These are phyloP conservation scores for Tremella mesenterica DNA, from an alignment of 768 basidiomycete species.

Conservation along the genomic window DNA sequence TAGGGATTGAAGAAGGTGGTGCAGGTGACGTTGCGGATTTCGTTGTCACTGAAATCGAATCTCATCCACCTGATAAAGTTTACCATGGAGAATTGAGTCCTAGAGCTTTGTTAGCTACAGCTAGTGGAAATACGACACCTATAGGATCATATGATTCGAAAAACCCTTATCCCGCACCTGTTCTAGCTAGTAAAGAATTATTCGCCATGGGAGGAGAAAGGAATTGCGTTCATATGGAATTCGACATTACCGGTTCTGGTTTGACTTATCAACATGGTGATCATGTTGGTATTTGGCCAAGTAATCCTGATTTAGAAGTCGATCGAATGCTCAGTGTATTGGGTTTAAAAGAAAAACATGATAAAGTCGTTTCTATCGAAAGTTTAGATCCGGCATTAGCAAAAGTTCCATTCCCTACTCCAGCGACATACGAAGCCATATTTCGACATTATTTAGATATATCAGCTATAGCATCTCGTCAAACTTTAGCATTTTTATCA, in stretches of 20 bases:
- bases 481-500: constrained; percentile 75
- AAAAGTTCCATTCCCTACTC: constrained; percentile 97
- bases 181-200: constrained; percentile 67
- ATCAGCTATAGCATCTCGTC: constrained; percentile 64
- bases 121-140: constrained; percentile 41
- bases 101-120: constrained; percentile 83
- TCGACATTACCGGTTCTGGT: constrained; percentile 89
- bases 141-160: constrained; percentile 89
- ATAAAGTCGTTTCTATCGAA: constrained; percentile 79
- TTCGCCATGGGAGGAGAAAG: constrained; percentile 63
- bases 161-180: constrained; percentile 86
- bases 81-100: constrained; percentile 94
- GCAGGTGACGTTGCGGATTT: constrained; percentile 93
- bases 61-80: constrained; percentile 67
- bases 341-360: constrained; percentile 65
- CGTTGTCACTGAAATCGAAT: constrained; percentile 70
- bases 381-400: constrained; percentile 98
- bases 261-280: constrained; percentile 97
- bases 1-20: constrained; percentile 90
- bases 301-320: constrained; percentile 84
- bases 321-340: constrained; percentile 76
- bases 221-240: constrained; percentile 89
- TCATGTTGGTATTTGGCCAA: constrained; percentile 94
- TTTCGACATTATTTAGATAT: constrained; percentile 96
- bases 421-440: constrained; percentile 85